Conservation (phyloP, 2,329 filamentous ascomycete genomes). For the Aspergillus tubingensis region DNA sequence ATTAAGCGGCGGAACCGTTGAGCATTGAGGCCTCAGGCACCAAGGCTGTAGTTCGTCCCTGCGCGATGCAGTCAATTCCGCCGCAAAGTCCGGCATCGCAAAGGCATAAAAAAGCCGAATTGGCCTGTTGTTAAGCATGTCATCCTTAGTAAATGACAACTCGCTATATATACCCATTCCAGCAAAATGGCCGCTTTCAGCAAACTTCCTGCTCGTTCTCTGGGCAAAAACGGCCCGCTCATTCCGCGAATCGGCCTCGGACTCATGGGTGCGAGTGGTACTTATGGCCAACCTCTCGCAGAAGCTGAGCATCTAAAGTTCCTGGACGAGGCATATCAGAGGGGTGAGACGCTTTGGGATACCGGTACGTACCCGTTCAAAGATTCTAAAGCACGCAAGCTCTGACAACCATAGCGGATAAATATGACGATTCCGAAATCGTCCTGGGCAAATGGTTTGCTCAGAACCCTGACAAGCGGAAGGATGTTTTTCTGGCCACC, state of each 20-base stretch:
- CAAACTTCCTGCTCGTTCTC: slow-evolving; percentile 21
- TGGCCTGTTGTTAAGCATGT: too few relatives aligned
- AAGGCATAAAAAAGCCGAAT: not conserved
- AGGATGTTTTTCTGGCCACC: slow-evolving; percentile 56
- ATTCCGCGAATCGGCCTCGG: slow-evolving; percentile 33
- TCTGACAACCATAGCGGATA: slow-evolving; percentile 21
- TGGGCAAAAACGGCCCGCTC: slow-evolving; percentile 31
- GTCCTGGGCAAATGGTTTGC: slow-evolving; percentile 54
- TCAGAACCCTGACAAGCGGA: slow-evolving; percentile 41
- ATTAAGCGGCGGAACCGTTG: not conserved
- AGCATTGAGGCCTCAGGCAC: too few relatives aligned
- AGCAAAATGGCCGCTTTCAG: slow-evolving; percentile 9
- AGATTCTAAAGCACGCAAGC: not conserved
- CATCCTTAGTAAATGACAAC: not conserved
- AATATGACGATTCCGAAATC: slow-evolving; percentile 52
- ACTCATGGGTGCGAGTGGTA: slow-evolving; percentile 29
- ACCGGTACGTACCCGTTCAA: slow-evolving; percentile 27
- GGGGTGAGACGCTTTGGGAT: slow-evolving; percentile 50
- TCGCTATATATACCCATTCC: too few relatives aligned
- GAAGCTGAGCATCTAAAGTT: slow-evolving; percentile 50
- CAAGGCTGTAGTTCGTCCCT: too few relatives aligned
- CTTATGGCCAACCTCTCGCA: slow-evolving; percentile 32
- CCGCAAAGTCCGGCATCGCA: not conserved
- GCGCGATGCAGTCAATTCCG: not conserved
- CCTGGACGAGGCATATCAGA: slow-evolving; percentile 48